Conservation (phyloP, 2,329 filamentous ascomycete species). For the Talaromyces sp. region DNA sequence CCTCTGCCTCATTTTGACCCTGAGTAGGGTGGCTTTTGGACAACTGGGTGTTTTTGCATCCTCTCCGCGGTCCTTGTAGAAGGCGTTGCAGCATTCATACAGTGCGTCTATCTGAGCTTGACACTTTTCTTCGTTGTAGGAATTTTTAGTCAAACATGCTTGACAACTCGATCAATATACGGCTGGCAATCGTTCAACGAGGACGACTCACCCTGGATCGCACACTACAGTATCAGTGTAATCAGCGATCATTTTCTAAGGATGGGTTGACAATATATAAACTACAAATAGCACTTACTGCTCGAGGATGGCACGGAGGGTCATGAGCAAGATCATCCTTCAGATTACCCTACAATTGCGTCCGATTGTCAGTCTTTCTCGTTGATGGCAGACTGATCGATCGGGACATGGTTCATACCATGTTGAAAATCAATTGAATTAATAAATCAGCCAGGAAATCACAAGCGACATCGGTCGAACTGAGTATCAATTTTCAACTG, state of each 20-base stretch:
- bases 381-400: neutral
- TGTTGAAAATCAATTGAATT: constrained; percentile 16
- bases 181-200: constrained; percentile 2
- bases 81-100: constrained; percentile 88
- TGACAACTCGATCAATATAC: neutral
- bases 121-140: constrained; percentile 83
- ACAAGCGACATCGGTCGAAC: neutral
- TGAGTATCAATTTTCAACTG: neutral
- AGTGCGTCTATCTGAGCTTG: constrained; percentile 73
- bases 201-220: constrained; percentile 70
- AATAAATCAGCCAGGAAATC: no score
- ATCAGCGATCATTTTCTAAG: neutral
- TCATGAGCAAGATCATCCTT: constrained; percentile 70
- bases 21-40: constrained; percentile 74
- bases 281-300: constrained; percentile 53
- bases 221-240: constrained; percentile 59
- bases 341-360: constrained; percentile 36
- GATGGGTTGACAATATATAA: neutral
- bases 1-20: constrained; percentile 80
- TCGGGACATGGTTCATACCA: constrained; percentile 24
- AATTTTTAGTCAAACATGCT: constrained; percentile 83
- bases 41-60: constrained; percentile 75
- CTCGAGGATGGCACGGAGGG: constrained; percentile 80
- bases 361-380: neutral
- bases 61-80: constrained; percentile 78